Conservation (phyloP, 108 stramenopile genomes). For the Cyclotella cryptica region DNA sequence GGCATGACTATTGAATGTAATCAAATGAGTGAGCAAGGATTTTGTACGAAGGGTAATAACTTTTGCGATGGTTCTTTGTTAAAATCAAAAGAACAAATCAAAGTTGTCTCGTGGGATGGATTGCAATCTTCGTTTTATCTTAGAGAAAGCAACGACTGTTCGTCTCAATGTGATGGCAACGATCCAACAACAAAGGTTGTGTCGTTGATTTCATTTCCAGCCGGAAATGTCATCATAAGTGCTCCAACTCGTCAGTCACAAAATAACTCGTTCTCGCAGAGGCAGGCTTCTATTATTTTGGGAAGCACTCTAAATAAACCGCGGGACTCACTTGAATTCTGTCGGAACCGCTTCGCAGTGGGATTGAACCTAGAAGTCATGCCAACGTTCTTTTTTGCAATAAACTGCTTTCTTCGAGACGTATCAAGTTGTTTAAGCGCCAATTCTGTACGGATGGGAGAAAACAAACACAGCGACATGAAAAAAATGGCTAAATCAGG, state of each 20-base stretch:
- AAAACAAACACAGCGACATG: neutral
- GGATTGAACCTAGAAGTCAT: conserved; percentile 33
- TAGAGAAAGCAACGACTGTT: neutral
- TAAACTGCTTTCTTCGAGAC: conserved; percentile 22
- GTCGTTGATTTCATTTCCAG: conserved; percentile 16
- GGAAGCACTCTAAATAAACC: neutral
- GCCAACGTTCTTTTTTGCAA: conserved; percentile 13
- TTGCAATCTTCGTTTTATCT: conserved; percentile 30
- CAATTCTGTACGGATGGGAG: neutral
- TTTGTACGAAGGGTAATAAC: conserved; percentile 3
- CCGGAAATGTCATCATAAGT: neutral
- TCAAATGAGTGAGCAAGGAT: conserved; percentile 20
- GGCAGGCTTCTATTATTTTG: conserved; percentile 3
- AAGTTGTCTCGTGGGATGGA: conserved; percentile 39
- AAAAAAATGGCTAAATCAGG: conserved; percentile 19
- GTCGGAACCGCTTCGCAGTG: conserved; percentile 27
- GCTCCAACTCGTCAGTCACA: neutral
- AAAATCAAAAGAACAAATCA: conserved; percentile 10
- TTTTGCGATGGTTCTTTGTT: conserved; percentile 2
- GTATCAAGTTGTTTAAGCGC: conserved; percentile 10
- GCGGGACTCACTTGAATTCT: neutral
- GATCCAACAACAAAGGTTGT: conserved; percentile 9
- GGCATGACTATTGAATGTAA: conserved; percentile 28
- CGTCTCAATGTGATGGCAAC: neutral
- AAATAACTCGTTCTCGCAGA: neutral